A percentile compares a stretch with the other conserved stretches of the same genome.
These are phyloP conservation scores for Spathaspora sp. DNA, from an alignment of 805 yeast genomes.

Conservation along the genomic window DNA sequence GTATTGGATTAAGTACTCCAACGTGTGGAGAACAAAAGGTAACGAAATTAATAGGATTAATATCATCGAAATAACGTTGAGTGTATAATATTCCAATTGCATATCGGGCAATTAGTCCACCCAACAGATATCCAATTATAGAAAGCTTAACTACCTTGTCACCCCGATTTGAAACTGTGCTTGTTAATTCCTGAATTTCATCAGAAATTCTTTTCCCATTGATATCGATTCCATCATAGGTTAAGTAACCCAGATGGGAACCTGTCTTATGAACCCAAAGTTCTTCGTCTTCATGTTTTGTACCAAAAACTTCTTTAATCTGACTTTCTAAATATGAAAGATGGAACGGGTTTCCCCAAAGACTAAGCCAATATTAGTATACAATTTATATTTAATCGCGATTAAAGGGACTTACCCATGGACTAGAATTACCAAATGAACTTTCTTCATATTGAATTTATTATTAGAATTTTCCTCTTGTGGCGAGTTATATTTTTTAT, in stretches of 20 bases:
- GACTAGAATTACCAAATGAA: conserved; percentile 66
- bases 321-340: conserved; percentile 57
- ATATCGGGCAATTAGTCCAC: conserved; percentile 40
- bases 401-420: conserved; percentile 57
- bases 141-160: conserved; percentile 30
- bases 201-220: conserved; percentile 74
- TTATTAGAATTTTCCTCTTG: not conserved
- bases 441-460: conserved; percentile 18
- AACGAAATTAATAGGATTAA: conserved; percentile 57
- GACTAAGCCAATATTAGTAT: conserved; percentile 8
- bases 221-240: conserved; percentile 84
- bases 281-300: conserved; percentile 12
- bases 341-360: conserved; percentile 78
- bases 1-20: conserved; percentile 53
- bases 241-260: conserved; percentile 68
- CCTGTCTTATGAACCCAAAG: conserved; percentile 48
- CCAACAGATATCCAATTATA: conserved; percentile 40
- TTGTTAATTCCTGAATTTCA: conserved; percentile 46
- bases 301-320: conserved; percentile 27
- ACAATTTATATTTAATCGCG: conserved; percentile 3
- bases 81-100: conserved; percentile 48
- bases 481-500: no score
- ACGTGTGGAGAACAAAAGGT: conserved; percentile 58
- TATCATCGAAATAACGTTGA: conserved; percentile 47
- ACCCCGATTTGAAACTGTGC: conserved; percentile 4